These are phyloP conservation scores for Dentipellis sp. DNA, from an alignment of 768 basidiomycete genomes.

Conservation along the genomic window DNA sequence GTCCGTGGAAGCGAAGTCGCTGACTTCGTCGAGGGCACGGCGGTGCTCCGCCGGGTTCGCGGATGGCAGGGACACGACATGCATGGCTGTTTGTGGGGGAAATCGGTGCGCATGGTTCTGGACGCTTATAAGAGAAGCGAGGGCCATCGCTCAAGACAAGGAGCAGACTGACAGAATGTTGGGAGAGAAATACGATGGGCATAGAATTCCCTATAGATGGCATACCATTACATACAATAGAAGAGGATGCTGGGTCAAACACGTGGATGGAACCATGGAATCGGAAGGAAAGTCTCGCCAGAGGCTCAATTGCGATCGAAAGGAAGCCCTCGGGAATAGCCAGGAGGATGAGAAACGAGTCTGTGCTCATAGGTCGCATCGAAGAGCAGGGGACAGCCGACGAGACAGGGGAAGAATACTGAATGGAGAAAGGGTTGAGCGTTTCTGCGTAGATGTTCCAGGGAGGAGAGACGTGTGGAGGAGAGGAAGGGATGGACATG, in stretches of 20 bases:
- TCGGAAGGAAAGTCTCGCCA: neutral
- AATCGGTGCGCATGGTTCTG: neutral
- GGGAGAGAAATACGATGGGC: neutral
- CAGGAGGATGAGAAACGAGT: neutral
- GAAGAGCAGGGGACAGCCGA: too few species aligned
- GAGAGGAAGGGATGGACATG: too few species aligned
- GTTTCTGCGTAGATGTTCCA: too few species aligned
- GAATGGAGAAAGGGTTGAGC: too few species aligned
- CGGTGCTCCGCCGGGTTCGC: slow-evolving; percentile 39
- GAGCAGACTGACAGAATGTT: neutral
- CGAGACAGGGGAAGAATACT: too few species aligned
- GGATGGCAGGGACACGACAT: slow-evolving; percentile 32
- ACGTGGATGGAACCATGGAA: neutral
- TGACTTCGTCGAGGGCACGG: slow-evolving; percentile 43
- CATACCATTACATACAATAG: neutral
- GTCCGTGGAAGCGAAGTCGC: slow-evolving; percentile 42
- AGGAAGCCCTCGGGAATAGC: neutral
- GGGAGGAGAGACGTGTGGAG: too few species aligned
- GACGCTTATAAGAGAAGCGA: too few species aligned
- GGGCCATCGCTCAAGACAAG: neutral
- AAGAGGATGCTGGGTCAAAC: neutral
- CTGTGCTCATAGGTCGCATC: neutral
- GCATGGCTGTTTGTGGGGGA: slow-evolving; percentile 5
- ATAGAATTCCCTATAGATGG: neutral
- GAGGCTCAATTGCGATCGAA: neutral